Percentiles rank a stretch among this genome's conserved stretches.
Conservation (phyloP, 2,329 filamentous ascomycete genomes). For the Fusarium caatingaense region DNA sequence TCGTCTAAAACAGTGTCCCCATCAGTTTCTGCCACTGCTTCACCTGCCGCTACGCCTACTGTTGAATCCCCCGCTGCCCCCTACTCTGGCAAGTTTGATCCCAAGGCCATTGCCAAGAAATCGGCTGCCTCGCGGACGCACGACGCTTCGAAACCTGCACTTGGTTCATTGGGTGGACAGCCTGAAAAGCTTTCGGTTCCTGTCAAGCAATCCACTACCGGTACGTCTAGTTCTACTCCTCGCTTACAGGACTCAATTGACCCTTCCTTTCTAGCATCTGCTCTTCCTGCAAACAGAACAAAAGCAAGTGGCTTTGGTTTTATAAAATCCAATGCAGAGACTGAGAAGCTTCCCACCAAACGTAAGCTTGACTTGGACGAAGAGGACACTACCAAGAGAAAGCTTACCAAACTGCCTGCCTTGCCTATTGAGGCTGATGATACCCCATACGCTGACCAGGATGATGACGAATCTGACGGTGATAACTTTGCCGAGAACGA, state of each 20-base stretch:
- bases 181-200: constrained; percentile 50
- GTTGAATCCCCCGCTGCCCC: constrained; percentile 64
- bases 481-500: constrained; percentile 85
- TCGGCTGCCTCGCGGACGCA: constrained; percentile 70
- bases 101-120: constrained; percentile 87
- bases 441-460: constrained; percentile 70
- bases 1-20: constrained; percentile 62
- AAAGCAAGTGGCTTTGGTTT: constrained; percentile 90
- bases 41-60: constrained; percentile 60
- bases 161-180: constrained; percentile 61
- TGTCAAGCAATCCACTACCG: constrained; percentile 51
- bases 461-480: constrained; percentile 78
- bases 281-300: constrained; percentile 73
- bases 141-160: constrained; percentile 60
- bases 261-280: constrained; percentile 55
- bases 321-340: constrained; percentile 72
- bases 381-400: constrained; percentile 86
- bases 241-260: constrained; percentile 38
- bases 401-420: constrained; percentile 89
- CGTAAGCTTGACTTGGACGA: constrained; percentile 87
- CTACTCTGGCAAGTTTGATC: constrained; percentile 85
- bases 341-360: constrained; percentile 74
- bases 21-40: constrained; percentile 61
- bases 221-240: constrained; percentile 47
- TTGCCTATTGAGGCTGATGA: constrained; percentile 74